Evolutionary conservation across 1,139 yeast genomes (phyloP).

Genomic region (Sugiyamaella xylanicola): DNA sequence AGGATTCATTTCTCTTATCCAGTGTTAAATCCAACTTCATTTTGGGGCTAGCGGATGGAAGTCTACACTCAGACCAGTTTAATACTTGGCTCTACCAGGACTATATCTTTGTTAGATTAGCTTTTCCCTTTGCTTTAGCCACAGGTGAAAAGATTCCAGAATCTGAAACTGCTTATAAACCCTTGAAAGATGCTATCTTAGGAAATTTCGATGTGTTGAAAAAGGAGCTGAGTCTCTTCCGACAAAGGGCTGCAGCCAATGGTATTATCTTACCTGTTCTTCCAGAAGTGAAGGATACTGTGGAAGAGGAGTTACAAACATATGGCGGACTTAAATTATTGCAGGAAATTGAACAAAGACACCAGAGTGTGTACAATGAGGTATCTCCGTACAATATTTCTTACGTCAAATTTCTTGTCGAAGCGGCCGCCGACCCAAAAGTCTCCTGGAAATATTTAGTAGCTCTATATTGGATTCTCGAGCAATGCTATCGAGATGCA

Average conservation of each 20-base stretch:
- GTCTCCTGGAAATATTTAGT: constrained; percentile 20
- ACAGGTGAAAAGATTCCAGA: constrained; percentile 17
- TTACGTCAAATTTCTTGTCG: constrained; percentile 12
- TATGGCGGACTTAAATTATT: constrained; percentile 19
- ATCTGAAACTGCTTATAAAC: background rate
- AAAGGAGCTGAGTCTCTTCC: constrained; percentile 18
- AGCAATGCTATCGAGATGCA: constrained; percentile 21
- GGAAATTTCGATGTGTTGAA: constrained; percentile 15
- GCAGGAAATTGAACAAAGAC: constrained; percentile 5
- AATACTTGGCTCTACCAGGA: constrained; percentile 23
- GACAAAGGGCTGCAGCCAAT: constrained; percentile 17
- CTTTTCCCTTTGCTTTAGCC: constrained; percentile 14
- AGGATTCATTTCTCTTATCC: constrained; percentile 1
- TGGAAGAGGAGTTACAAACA: constrained; percentile 13
- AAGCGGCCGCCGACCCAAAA: constrained; percentile 12
- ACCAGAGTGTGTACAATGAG: constrained; percentile 7
- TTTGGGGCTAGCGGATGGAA: constrained; percentile 13
- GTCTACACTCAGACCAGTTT: constrained; percentile 16
- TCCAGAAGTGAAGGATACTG: constrained; percentile 18
- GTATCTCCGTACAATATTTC: constrained; percentile 14
- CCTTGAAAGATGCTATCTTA: constrained; percentile 14
- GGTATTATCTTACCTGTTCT: constrained; percentile 18
- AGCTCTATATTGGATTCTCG: constrained; percentile 18
- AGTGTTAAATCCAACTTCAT: constrained; percentile 12
- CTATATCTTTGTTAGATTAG: constrained; percentile 19